Evolutionary conservation across 306 rosid species (phyloP).

Genomic region (Pyrus pyrifolia): DNA sequence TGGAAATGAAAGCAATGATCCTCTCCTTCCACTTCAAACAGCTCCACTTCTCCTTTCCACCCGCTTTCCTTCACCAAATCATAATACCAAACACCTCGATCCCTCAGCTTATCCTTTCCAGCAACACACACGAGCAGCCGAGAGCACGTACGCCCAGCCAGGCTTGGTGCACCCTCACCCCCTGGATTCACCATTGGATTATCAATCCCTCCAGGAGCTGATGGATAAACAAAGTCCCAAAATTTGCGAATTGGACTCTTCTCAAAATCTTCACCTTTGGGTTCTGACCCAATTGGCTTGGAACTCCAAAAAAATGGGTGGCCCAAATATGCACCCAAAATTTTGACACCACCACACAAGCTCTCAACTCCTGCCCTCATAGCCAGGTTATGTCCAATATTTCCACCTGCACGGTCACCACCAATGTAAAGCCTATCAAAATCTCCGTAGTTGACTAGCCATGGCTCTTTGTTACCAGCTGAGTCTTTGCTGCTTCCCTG

Average conservation of each 20-base stretch:
- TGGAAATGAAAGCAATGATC: constrained; percentile 13
- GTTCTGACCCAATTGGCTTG: constrained; percentile 24
- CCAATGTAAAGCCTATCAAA: constrained; percentile 14
- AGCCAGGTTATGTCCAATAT: constrained; percentile 26
- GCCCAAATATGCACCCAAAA: constrained; percentile 23
- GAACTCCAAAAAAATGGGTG: constrained; percentile 33
- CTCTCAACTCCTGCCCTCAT: constrained; percentile 32
- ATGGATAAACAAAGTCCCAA: constrained; percentile 31
- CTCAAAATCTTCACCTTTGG: neutral
- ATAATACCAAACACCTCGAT: constrained; percentile 19
- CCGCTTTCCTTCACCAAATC: constrained; percentile 12
- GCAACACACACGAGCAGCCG: constrained; percentile 33
- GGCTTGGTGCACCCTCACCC: constrained; percentile 26
- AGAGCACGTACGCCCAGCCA: constrained; percentile 24
- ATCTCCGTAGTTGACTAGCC: constrained; percentile 35
- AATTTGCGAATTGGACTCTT: neutral
- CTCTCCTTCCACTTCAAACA: constrained; percentile 23
- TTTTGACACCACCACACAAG: constrained; percentile 21
- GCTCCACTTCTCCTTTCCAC: constrained; percentile 17
- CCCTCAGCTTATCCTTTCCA: constrained; percentile 39
- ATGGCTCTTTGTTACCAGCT: constrained; percentile 13
- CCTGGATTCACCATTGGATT: constrained; percentile 39
- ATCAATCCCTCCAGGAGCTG: constrained; percentile 25
- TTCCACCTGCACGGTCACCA: constrained; percentile 21
- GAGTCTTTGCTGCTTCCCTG: neutral